Percentiles rank a stretch among this genome's conserved stretches.
Evolutionary conservation across 2,329 filamentous ascomycete genomes (phyloP).

Genomic region (Westerdykella ornata): DNA sequence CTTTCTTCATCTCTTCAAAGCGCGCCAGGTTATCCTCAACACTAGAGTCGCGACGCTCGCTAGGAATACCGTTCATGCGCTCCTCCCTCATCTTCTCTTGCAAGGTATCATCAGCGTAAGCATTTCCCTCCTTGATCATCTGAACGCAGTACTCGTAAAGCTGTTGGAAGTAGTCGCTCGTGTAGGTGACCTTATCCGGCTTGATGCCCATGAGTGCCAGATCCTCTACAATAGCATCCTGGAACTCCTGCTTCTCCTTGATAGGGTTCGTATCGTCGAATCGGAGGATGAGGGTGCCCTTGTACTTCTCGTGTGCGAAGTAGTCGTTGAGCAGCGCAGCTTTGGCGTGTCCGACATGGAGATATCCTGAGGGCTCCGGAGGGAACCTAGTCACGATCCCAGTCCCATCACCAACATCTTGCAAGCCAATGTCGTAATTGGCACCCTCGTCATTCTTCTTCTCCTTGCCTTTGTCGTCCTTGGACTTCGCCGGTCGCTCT

Average conservation of each 20-base stretch:
- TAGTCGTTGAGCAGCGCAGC: constrained; percentile 91
- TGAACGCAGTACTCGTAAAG: constrained; percentile 79
- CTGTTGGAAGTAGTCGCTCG: constrained; percentile 91
- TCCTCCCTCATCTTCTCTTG: constrained; percentile 82
- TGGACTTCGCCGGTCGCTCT: constrained; percentile 35
- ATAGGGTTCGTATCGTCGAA: constrained; percentile 97
- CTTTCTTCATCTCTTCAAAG: constrained; percentile 91
- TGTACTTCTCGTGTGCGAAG: constrained; percentile 89
- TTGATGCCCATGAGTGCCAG: constrained; percentile 85
- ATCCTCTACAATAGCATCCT: constrained; percentile 90
- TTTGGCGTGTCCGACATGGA: constrained; percentile 95
- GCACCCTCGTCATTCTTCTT: constrained; percentile 65
- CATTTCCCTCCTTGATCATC: constrained; percentile 79
- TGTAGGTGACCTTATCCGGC: constrained; percentile 80
- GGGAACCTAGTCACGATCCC: constrained; percentile 86
- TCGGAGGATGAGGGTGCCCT: constrained; percentile 81
- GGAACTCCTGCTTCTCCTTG: constrained; percentile 95
- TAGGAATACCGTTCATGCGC: constrained; percentile 76
- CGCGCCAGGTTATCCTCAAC: constrained; percentile 78
- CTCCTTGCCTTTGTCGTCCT: constrained; percentile 62
- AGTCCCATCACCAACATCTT: constrained; percentile 67
- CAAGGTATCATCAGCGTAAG: constrained; percentile 91
- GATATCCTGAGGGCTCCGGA: constrained; percentile 88
- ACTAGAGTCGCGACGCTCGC: constrained; percentile 68
- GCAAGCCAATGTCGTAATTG: constrained; percentile 82